Conservation (phyloP, 495 filamentous ascomycete species). For the Penicillium desertorum region DNA sequence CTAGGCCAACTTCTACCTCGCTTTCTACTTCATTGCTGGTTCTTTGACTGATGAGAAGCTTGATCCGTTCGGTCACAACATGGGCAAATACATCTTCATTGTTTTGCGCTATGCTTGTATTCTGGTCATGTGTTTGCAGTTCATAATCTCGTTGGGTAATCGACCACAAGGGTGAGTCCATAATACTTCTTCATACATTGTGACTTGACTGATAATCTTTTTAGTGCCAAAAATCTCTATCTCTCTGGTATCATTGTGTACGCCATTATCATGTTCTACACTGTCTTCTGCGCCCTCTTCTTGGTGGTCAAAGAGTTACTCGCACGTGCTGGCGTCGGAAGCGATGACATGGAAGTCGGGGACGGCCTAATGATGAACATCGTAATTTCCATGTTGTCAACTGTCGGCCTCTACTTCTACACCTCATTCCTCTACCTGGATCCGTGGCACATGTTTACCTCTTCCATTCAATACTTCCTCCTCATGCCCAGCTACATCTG, state of each 20-base stretch:
- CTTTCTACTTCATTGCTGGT: constrained; percentile 97
- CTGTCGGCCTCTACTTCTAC: constrained; percentile 92
- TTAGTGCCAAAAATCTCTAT: constrained; percentile 83
- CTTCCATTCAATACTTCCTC: constrained; percentile 87
- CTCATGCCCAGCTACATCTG: constrained; percentile 93
- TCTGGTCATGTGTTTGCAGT: constrained; percentile 88
- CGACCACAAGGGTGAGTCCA: constrained; percentile 78
- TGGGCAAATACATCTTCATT: constrained; percentile 81
- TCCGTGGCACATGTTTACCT: constrained; percentile 99
- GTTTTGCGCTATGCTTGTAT: constrained; percentile 82
- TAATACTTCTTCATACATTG: background rate
- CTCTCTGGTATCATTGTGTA: constrained; percentile 83
- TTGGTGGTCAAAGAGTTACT: constrained; percentile 80
- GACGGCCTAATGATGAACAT: constrained; percentile 93
- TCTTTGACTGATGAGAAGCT: constrained; percentile 78
- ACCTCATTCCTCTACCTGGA: constrained; percentile 96
- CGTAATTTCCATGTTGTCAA: constrained; percentile 84
- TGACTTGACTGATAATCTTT: constrained; percentile 11
- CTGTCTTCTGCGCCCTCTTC: constrained; percentile 80
- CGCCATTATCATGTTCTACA: constrained; percentile 93
- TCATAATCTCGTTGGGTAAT: constrained; percentile 98
- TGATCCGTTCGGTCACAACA: constrained; percentile 86
- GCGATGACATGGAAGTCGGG: constrained; percentile 56
- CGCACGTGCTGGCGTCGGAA: constrained; percentile 42
- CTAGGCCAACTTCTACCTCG: constrained; percentile 95